Evolutionary conservation across 1,284 basidiomycete species (phyloP).

Genomic region (Ceratobasidium sp.): DNA sequence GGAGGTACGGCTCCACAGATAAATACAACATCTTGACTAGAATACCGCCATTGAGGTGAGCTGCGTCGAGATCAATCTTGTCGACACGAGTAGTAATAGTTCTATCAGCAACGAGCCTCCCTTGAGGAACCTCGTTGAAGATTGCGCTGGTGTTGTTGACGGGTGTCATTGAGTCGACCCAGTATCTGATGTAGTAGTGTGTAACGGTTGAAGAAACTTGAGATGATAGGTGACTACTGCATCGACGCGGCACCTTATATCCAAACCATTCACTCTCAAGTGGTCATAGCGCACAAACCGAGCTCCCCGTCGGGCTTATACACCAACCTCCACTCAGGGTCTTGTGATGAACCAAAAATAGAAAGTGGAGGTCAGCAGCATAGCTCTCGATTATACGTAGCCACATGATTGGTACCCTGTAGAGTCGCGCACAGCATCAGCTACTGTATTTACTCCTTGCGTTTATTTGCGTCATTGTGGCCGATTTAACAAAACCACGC

Average conservation of each 20-base stretch:
- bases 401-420: neutral
- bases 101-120: slow-evolving; percentile 65
- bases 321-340: slow-evolving; percentile 17
- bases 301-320: neutral
- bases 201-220: neutral
- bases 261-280: neutral
- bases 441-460: no score
- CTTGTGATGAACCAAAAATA: neutral
- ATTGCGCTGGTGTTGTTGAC: slow-evolving; percentile 50
- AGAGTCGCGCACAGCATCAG: neutral
- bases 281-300: neutral
- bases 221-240: neutral
- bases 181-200: neutral
- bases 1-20: slow-evolving; percentile 62
- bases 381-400: neutral
- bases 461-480: no score
- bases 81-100: slow-evolving; percentile 63
- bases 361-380: neutral
- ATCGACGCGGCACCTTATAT: neutral
- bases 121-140: slow-evolving; percentile 57
- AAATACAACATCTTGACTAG: slow-evolving; percentile 60
- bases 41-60: slow-evolving; percentile 60
- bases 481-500: no score
- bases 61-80: slow-evolving; percentile 62
- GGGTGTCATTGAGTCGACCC: slow-evolving; percentile 48